Evolutionary conservation across 495 filamentous ascomycete species (phyloP), one percentile per base, ranked within the genome.

Genomic region (Penicillium pulvis): DNA sequence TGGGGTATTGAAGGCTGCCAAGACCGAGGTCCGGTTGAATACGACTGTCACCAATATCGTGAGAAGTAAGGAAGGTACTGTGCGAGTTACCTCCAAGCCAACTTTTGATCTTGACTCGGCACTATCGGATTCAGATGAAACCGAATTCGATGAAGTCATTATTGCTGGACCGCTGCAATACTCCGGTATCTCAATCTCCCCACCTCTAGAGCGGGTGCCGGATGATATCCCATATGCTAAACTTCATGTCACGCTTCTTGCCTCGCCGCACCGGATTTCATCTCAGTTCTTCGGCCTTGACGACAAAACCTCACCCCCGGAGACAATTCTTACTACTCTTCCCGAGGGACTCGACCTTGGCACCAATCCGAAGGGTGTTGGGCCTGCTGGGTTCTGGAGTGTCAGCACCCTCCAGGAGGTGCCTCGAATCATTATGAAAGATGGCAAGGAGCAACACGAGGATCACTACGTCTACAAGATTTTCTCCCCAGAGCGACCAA

Each of bases 401-500:
- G 88, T 97, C 70, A 95, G 87, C 59, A 87, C 86, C 10, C 81
- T 96, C 17, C 81, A 83, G 10, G 81, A 77, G n/a, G 78, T 88
- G 8, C 66, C 73, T 31, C 89, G 87, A 53, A 82, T 87, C 0
- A 66, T 71, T 30, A 77, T 81, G 0, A 59, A 58, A n/a, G 60
- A 67, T 10, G 57, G 76, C 6, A 60, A 74, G 48, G 64, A 73
- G 26, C 61, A 73, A 17, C 57, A 63, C 0, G 55, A 66, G 39
- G 39, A 60, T 17, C 93, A 98, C 68, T 92, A 90, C 63, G 81
- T 97, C 30, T 98, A 98, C 79, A 98, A 98, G 72, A 90, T 98
- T 57, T 98, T 98, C 81, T 95, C 92, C 0, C 90, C 92, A 0
- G 73, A 84, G 39, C 79, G 77, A 6, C 78, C 91, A 11, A 86